Percentiles rank a stretch among this genome's conserved stretches.
phyloP scores from a whole-genome alignment of 2,329 filamentous ascomycete genomes.

The Microdochium bolleyi region DNA sequence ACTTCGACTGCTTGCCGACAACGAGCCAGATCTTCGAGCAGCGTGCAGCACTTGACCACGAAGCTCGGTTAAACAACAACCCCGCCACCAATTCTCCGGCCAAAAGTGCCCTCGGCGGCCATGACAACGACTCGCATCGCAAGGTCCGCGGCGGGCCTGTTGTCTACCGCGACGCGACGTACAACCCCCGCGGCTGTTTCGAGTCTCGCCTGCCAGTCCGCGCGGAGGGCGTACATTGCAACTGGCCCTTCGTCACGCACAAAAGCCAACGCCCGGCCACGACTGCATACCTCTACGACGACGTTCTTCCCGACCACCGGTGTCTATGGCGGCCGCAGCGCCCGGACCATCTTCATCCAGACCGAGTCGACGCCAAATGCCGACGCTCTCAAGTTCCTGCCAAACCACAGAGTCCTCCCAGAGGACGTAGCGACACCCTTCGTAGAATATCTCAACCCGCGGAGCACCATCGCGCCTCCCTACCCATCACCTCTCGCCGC shows the following conservation, averaged over 20 bases:
- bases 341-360: conserved; percentile 91
- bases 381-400: conserved; percentile 95
- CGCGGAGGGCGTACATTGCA: conserved; percentile 17
- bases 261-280: conserved; percentile 14
- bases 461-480: conserved; percentile 79
- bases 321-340: conserved; percentile 14
- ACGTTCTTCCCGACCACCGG: background rate
- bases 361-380: conserved; percentile 90
- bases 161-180: conserved; percentile 12
- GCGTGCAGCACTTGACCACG: no score
- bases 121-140: conserved; percentile 10
- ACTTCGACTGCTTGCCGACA: no score
- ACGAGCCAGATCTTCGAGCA: no score
- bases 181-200: conserved; percentile 5
- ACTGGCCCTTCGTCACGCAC: conserved; percentile 10
- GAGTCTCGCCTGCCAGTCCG: conserved; percentile 15
- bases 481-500: conserved; percentile 88
- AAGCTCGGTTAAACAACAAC: background rate
- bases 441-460: conserved; percentile 85
- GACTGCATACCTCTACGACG: conserved; percentile 5
- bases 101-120: background rate
- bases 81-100: background rate
- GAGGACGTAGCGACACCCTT: conserved; percentile 65
- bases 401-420: conserved; percentile 80
- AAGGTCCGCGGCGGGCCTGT: conserved; percentile 15